Evolutionary conservation across 345 rosid genomes (phyloP).

Genomic region (Eucalyptus globulus): DNA sequence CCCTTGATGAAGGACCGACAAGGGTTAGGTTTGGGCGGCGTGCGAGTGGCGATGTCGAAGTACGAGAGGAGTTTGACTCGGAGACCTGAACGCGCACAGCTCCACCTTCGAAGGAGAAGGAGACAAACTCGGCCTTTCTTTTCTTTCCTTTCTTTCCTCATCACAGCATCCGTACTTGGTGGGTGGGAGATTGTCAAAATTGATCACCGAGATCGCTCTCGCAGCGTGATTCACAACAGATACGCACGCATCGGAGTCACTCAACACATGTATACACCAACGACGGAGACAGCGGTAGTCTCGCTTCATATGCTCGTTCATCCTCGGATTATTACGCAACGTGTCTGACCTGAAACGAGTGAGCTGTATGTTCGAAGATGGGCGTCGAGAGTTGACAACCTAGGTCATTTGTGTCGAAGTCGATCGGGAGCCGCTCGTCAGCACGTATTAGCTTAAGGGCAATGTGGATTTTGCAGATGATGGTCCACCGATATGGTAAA

Average conservation of each 20-base stretch:
- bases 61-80: background rate
- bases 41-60: background rate
- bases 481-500: background rate
- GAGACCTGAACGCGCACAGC: background rate
- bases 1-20: background rate
- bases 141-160: background rate
- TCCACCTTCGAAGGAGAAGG: background rate
- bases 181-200: background rate
- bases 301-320: background rate
- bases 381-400: background rate
- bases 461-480: background rate
- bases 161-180: background rate
- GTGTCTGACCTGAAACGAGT: background rate
- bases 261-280: background rate
- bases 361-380: background rate
- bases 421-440: background rate
- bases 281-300: background rate
- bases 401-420: background rate
- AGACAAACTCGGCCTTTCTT: background rate
- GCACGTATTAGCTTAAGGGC: background rate
- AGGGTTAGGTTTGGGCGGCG: background rate
- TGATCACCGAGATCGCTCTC: background rate
- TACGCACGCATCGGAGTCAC: background rate
- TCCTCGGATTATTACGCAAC: background rate
- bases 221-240: background rate